These are phyloP conservation scores for Pezicula neosporulosa DNA, from an alignment of 2,329 filamentous ascomycete species.

Conservation along the genomic window DNA sequence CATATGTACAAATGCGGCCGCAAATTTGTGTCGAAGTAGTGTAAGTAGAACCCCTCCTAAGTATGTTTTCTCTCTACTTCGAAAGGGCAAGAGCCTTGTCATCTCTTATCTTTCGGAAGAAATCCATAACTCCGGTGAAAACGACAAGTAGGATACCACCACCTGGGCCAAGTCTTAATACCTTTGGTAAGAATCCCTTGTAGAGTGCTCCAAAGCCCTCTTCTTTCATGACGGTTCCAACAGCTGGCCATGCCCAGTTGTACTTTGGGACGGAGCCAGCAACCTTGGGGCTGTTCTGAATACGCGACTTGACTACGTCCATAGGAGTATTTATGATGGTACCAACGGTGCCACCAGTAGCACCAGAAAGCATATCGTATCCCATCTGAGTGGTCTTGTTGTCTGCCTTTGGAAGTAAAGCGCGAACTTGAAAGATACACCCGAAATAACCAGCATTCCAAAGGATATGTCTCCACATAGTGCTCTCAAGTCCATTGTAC, in stretches of 20 bases:
- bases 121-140: slow-evolving; percentile 87
- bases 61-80: background rate
- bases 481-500: slow-evolving; percentile 96
- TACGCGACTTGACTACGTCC: slow-evolving; percentile 97
- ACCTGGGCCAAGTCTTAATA: slow-evolving; percentile 69
- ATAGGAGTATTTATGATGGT: slow-evolving; percentile 93
- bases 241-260: slow-evolving; percentile 94
- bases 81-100: slow-evolving; percentile 10
- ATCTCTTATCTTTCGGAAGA: slow-evolving; percentile 67
- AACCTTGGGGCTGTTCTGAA: slow-evolving; percentile 88
- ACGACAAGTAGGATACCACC: slow-evolving; percentile 71
- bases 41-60: background rate
- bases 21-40: background rate
- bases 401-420: slow-evolving; percentile 75
- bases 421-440: slow-evolving; percentile 95
- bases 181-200: slow-evolving; percentile 98
- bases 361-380: slow-evolving; percentile 85
- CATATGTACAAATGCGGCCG: background rate
- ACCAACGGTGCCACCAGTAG: slow-evolving; percentile 83
- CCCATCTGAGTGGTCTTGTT: slow-evolving; percentile 77
- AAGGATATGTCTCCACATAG: slow-evolving; percentile 89
- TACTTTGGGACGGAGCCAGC: slow-evolving; percentile 86
- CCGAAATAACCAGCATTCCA: slow-evolving; percentile 98
- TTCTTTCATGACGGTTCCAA: slow-evolving; percentile 85
- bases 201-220: slow-evolving; percentile 91